Base-by-base conservation (phyloP, 148 eudicot species). In the Vaccinium macrocarpon region DNA sequence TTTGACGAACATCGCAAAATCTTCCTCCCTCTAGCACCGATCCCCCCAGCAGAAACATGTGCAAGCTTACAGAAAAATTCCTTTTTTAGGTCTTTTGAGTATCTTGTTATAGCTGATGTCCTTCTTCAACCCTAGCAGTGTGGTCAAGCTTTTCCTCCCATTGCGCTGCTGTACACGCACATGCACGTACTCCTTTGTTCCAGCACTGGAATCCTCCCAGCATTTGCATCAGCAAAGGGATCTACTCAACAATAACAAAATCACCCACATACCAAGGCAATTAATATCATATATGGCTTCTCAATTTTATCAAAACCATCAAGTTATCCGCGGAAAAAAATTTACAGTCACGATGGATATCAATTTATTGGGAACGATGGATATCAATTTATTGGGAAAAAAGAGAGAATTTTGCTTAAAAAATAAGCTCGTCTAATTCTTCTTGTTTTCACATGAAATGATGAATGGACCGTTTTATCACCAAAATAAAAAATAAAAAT, bases 111-210 rank as follows among this genome's bases (percentile, higher is more conserved):
- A 80, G 71, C 82, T 80, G 82, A 80, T 38, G 48, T 80, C 82
- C 71, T 80, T 80, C 82, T 80, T 80, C 82, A 80, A 57, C 50
- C 82, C 82, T 80, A 38, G 72, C 82, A 80, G 72, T 13, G 83
- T 81, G 2, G 83, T 81, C 83, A 81, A 81, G 75, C 75, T 81
- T 64, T 81, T 81, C 83, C 83, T 62, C 51, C 83, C 83, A 64
- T 81, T 81, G 55, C 75, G 83, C 75, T 81, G 83, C 83, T 81
- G 83, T 42, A 46, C 27, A 81, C 83, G 83, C 74, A 81, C 83
- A 81, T 81, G 83, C 68, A 64, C 75, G 6, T 81, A 81, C 42
- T 81, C 83, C 42, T 81, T 81, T 1, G 83, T 62, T 71, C 83
- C 83, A 62, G 83, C 83, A 62, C 83, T 16, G 16, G 83, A 81